Percentiles rank a stretch among this genome's conserved stretches.
These are phyloP conservation scores for Otatea glauca DNA, from an alignment of 176 grass and related monocot genomes.

Conservation along the genomic window DNA sequence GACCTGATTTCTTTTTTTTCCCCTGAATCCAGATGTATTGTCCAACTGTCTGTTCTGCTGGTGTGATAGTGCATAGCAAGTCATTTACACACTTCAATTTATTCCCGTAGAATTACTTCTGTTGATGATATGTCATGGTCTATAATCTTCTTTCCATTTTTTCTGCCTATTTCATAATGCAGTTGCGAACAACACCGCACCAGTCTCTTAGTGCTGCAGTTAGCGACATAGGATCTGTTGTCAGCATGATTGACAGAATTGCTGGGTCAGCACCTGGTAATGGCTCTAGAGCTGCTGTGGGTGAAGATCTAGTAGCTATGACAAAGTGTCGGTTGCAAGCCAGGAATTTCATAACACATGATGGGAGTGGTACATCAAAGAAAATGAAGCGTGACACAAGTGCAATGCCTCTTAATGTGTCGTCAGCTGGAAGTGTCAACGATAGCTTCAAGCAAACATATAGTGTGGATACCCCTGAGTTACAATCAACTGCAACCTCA, in stretches of 20 bases:
- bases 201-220: conserved; percentile 63
- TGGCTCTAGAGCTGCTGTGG: conserved; percentile 90
- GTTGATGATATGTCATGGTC: not conserved
- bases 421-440: conserved; percentile 70
- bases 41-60: conserved; percentile 17
- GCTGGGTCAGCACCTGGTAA: conserved; percentile 96
- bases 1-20: conserved; percentile 24
- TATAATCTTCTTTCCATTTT: conserved; percentile 2
- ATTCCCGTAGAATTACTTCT: conserved; percentile 25
- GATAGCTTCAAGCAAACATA: conserved; percentile 77
- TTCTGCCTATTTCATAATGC: conserved; percentile 41
- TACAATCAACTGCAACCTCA: conserved; percentile 92
- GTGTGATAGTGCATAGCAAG: not conserved
- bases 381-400: conserved; percentile 99
- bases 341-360: conserved; percentile 85
- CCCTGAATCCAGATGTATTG: conserved; percentile 12
- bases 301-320: conserved; percentile 98
- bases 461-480: conserved; percentile 58
- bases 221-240: conserved; percentile 79
- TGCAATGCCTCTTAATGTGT: conserved; percentile 91
- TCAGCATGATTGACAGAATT: conserved; percentile 92
- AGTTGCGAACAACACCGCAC: conserved; percentile 60
- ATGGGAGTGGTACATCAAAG: conserved; percentile 81
- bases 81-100: not conserved
- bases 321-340: conserved; percentile 97